These are phyloP conservation scores for Erodium chrysanthum DNA, from an alignment of 441 rosid genomes.

Conservation along the genomic window DNA sequence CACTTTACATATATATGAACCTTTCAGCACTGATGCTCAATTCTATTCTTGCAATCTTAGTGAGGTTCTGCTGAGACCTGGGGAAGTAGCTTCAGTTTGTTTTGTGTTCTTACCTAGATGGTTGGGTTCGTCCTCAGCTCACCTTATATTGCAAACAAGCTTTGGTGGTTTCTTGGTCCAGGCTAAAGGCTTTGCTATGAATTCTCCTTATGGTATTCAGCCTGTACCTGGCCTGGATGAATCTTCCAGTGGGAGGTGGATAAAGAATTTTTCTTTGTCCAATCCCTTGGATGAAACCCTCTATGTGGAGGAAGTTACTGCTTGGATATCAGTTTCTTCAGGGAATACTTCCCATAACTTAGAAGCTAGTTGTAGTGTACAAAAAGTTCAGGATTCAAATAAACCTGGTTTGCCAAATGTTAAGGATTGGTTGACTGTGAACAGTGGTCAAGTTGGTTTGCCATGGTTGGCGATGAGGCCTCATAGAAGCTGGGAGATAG, in stretches of 20 bases:
- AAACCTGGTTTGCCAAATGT: slow-evolving; percentile 23
- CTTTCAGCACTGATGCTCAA: slow-evolving; percentile 47
- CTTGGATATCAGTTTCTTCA: slow-evolving; percentile 48
- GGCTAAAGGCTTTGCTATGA: slow-evolving; percentile 47
- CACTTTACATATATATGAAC: slow-evolving; percentile 48
- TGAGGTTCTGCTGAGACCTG: slow-evolving; percentile 42
- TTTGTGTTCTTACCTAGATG: slow-evolving; percentile 55
- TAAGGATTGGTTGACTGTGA: slow-evolving; percentile 48
- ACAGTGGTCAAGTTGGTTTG: slow-evolving; percentile 29
- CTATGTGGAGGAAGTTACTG: slow-evolving; percentile 39
- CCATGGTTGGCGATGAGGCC: slow-evolving; percentile 44
- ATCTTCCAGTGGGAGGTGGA: slow-evolving; percentile 34
- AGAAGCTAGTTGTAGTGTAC: slow-evolving; percentile 46
- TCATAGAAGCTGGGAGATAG: slow-evolving; percentile 44
- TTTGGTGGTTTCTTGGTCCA: slow-evolving; percentile 57
- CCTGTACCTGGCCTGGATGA: slow-evolving; percentile 29
- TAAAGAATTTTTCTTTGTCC: slow-evolving; percentile 47
- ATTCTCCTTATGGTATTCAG: slow-evolving; percentile 48
- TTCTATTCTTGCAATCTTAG: slow-evolving; percentile 60
- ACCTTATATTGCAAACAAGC: slow-evolving; percentile 53
- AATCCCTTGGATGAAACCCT: slow-evolving; percentile 52
- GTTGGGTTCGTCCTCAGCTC: slow-evolving; percentile 53
- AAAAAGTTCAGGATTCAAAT: slow-evolving; percentile 24
- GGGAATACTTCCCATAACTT: slow-evolving; percentile 36
- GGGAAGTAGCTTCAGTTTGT: slow-evolving; percentile 53